Base-by-base conservation (phyloP, 139 green algal species). In the Deuterostichococcus epilithicus region DNA sequence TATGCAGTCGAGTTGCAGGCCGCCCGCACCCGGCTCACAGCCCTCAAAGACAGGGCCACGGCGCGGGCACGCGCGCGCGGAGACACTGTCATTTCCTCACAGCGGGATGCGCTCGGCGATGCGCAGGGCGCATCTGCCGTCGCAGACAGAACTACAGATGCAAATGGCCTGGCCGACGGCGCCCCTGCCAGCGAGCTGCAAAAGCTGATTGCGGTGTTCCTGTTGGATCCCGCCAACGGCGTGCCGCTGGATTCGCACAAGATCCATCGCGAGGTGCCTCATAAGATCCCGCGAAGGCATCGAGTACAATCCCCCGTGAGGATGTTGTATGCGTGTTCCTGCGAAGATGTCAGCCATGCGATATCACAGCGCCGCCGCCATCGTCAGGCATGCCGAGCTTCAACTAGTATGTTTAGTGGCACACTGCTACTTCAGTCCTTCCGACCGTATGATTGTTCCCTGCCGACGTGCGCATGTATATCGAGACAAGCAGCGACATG, bases 141-240 rank as follows among this genome's bases (percentile, higher is more conserved):
- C 28, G 4, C n/a, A 18, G 63, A 69, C 23, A 15, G 63, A 3
- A 37, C 28, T 13, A 69, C 63, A 15, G 63, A 69, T 37, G 63
- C 63, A 22, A 69, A 38, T 13, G 63, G 63, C 28, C 30, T 69
- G 63, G 63, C 15, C 4, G 63, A 69, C 5, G 5, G 5, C 5
- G 5, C 3, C 2, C n/a, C 63, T 3, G 32, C 63, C 63, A 69
- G 63, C 25, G 36, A 44, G 18, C 63, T 79, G 65, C 74, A 80
- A 66, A 47, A 76, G 38, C 47, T 85, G n/a, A 28, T 85, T 4
- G 80, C 80, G 5, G n/a, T 8, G 30, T 76, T 52, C 38, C 65
- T 85, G 32, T 65, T 85, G 39, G 80, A 80, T 37, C 80, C 76
- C 23, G 32, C 63, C 2, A 85, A 72, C 2, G 70, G 26, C 39